Evolutionary conservation across 768 basidiomycete genomes (phyloP).

Genomic region (Amanita rubescens): DNA sequence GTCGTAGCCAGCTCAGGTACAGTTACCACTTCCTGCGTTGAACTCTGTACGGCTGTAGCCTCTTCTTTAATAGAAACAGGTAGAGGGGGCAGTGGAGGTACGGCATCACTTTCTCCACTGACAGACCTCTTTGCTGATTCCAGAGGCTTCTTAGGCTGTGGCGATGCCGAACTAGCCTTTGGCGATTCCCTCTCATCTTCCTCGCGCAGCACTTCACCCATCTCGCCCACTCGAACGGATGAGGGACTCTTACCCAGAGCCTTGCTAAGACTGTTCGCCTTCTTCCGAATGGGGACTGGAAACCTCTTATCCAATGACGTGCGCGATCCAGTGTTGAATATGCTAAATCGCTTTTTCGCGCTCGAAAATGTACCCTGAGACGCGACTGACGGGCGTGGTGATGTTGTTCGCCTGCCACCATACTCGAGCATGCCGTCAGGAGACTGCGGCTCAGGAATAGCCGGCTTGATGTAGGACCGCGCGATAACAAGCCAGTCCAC

Average conservation of each 20-base stretch:
- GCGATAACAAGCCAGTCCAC: constrained; percentile 67
- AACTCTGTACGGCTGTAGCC: background rate
- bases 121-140: constrained; percentile 8
- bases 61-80: background rate
- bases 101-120: background rate
- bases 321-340: constrained; percentile 38
- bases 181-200: constrained; percentile 31
- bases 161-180: constrained; percentile 13
- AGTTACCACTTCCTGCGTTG: background rate
- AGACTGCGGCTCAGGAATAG: constrained; percentile 21
- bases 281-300: constrained; percentile 3
- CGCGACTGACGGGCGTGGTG: constrained; percentile 12
- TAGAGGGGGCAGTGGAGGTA: background rate
- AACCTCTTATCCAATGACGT: constrained; percentile 24
- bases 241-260: constrained; percentile 30
- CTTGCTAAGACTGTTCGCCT: constrained; percentile 13
- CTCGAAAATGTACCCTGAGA: constrained; percentile 43
- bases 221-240: constrained; percentile 47
- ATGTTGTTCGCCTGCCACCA: background rate
- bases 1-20: background rate
- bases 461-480: constrained; percentile 41
- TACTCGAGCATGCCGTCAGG: constrained; percentile 5
- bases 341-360: constrained; percentile 57
- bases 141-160: constrained; percentile 9
- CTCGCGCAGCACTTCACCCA: constrained; percentile 63